These are phyloP conservation scores for Mortierella sp. DNA, from an alignment of 371 early-diverging fungal genomes.

Conservation along the genomic window DNA sequence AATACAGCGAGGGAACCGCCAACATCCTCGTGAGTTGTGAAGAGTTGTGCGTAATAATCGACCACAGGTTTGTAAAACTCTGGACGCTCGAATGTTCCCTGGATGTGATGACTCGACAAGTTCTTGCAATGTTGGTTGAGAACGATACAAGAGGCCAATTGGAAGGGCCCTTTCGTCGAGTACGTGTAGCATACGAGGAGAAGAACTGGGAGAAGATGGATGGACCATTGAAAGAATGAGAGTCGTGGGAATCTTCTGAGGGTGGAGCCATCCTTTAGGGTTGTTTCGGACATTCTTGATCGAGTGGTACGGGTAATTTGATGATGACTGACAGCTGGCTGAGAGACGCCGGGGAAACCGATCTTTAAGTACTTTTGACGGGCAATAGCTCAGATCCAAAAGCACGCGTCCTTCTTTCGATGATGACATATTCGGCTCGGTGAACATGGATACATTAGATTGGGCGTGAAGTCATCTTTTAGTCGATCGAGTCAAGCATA, in stretches of 20 bases:
- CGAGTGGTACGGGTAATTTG: too few species aligned
- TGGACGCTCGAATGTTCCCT: constrained; percentile 18
- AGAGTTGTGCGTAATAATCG: constrained; percentile 13
- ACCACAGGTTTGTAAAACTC: constrained; percentile 23
- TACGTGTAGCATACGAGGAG: constrained; percentile 20
- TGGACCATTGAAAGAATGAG: constrained; percentile 5
- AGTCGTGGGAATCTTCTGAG: background rate
- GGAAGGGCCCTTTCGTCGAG: constrained; percentile 36
- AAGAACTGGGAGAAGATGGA: constrained; percentile 26
- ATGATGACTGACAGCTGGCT: too few species aligned
- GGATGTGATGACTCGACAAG: constrained; percentile 10
- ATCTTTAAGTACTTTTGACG: too few species aligned
- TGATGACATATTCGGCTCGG: too few species aligned
- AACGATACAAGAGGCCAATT: constrained; percentile 18
- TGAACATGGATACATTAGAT: too few species aligned
- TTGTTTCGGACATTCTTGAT: too few species aligned
- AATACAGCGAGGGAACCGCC: constrained; percentile 65
- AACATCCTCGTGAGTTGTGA: constrained; percentile 54
- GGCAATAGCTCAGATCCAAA: too few species aligned
- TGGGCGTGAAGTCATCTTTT: too few species aligned
- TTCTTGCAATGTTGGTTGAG: constrained; percentile 18
- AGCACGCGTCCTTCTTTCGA: too few species aligned
- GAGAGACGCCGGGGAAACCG: too few species aligned
- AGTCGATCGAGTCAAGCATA: too few species aligned
- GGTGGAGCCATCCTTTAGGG: background rate